Evolutionary conservation across 2,329 filamentous ascomycete species (phyloP).

Genomic region (Elsinoe batatas): DNA sequence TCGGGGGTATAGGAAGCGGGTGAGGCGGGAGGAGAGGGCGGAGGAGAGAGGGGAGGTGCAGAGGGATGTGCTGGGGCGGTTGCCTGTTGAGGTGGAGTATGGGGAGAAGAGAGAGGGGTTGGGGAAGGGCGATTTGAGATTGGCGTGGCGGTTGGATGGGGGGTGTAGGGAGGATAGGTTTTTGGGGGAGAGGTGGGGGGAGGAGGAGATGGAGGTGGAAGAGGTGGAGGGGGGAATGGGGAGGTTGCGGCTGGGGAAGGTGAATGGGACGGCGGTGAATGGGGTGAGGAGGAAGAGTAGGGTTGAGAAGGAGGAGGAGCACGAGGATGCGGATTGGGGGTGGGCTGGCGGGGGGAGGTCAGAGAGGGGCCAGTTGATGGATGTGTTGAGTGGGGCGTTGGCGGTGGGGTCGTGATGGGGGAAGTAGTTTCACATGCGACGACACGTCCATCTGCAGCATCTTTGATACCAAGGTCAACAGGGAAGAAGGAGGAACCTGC

Average conservation of each 20-base stretch:
- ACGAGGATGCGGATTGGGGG: conserved; percentile 10
- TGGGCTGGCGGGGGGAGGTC: not conserved
- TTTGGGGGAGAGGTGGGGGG: conserved; percentile 43
- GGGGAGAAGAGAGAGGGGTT: conserved; percentile 62
- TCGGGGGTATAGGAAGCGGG: conserved; percentile 62
- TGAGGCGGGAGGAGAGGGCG: conserved; percentile 65
- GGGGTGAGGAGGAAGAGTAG: not conserved
- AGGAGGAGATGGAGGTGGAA: conserved; percentile 18
- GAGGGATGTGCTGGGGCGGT: conserved; percentile 63
- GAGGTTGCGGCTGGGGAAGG: conserved; percentile 3
- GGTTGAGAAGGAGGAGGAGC: not conserved
- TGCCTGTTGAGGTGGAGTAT: conserved; percentile 73
- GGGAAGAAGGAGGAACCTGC: too few species aligned
- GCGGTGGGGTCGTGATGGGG: not conserved
- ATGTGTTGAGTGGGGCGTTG: conserved; percentile 11
- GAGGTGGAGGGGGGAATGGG: conserved; percentile 1
- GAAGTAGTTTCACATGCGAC: too few species aligned
- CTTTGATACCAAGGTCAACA: too few species aligned
- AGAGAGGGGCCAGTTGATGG: conserved; percentile 5
- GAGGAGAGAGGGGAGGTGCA: conserved; percentile 63
- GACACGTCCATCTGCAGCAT: too few species aligned
- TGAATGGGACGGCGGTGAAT: not conserved
- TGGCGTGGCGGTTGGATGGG: conserved; percentile 67
- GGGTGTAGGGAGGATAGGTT: conserved; percentile 70
- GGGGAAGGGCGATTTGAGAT: conserved; percentile 65